Base-by-base conservation (phyloP, 148 eudicot genomes). In the Fagopyrum homotropicum region DNA sequence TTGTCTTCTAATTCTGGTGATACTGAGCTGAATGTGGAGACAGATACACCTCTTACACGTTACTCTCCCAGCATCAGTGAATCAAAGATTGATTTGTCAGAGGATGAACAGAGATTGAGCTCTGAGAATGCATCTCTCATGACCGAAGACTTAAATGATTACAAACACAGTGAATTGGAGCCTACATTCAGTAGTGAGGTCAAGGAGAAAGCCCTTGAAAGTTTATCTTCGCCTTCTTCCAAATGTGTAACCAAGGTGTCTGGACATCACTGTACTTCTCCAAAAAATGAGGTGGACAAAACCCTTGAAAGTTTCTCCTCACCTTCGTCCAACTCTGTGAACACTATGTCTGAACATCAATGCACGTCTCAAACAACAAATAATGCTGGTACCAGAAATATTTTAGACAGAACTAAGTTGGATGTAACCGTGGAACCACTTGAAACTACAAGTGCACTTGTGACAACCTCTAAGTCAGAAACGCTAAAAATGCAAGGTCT, bases 401-500 rank as follows among this genome's bases (percentile, higher is more conserved):
- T 59, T 47, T 64, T 54, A 57, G 83, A 78, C 76, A 74, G 75
- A 22, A 68, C 49, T 6, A 72, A 69, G 48, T 50, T 59, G 49
- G 84, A 80, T 59, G 73, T 68, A 45, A 81, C 56, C 57, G 76
- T 78, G 80, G 77, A 56, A 79, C 79, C 76, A 56, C 68, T 55
- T 75, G 75, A 70, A 74, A 57, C 61, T 54, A 75, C 76, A 55
- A 68, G 68, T 70, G 76, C 73, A 75, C 16, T 49, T 46, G 70
- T 47, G 72, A 16, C 80, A 59, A 69, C 35, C 74, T 57, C 56
- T 73, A 82, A 76, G 78, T 75, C 75, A 56, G 82, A 73, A 81
- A 83, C 79, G 77, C 83, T 79, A 52, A 85, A 86, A 75, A 60
- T 82, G 64, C 72, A 73, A 35, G 91, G 91, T 40, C 87, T 87